phyloP scores from a whole-genome alignment of 805 yeast genomes.

The Wickerhamiella nectarea region DNA sequence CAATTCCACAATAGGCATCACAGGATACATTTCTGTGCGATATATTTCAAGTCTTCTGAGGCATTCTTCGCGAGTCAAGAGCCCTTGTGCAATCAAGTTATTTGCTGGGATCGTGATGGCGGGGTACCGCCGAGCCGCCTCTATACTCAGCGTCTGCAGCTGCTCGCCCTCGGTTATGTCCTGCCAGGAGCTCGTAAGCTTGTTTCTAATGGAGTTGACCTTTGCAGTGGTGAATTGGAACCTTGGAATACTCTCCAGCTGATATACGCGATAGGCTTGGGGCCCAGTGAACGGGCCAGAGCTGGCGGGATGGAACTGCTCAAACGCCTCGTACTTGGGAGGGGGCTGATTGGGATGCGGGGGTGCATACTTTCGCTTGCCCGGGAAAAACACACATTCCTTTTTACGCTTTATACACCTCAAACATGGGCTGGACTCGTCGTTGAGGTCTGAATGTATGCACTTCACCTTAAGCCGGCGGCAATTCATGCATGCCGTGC shows the following conservation, averaged over 20 bases:
- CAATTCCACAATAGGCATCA: slow-evolving; percentile 46
- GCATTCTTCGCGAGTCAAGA: slow-evolving; percentile 50
- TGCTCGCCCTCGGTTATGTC: slow-evolving; percentile 32
- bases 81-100: slow-evolving; percentile 39
- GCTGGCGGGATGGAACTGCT: not conserved
- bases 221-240: slow-evolving; percentile 3
- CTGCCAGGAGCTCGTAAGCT: slow-evolving; percentile 18
- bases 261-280: slow-evolving; percentile 8
- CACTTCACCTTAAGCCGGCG: slow-evolving; percentile 77
- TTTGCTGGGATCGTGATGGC: slow-evolving; percentile 17
- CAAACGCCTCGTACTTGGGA: not conserved
- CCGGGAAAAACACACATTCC: slow-evolving; percentile 35
- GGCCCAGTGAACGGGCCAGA: slow-evolving; percentile 1
- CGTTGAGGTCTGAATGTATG: slow-evolving; percentile 48
- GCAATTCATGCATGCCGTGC: slow-evolving; percentile 36
- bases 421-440: slow-evolving; percentile 53
- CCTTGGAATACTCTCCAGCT: slow-evolving; percentile 9
- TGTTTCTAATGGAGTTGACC: slow-evolving; percentile 15
- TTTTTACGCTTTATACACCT: slow-evolving; percentile 55
- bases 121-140: slow-evolving; percentile 21
- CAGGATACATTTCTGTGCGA: slow-evolving; percentile 32
- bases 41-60: slow-evolving; percentile 38
- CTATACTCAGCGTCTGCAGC: slow-evolving; percentile 37
- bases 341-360: not conserved
- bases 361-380: not conserved